phyloP scores from a whole-genome alignment of 768 basidiomycete species.

The Tulasnella sp. region DNA sequence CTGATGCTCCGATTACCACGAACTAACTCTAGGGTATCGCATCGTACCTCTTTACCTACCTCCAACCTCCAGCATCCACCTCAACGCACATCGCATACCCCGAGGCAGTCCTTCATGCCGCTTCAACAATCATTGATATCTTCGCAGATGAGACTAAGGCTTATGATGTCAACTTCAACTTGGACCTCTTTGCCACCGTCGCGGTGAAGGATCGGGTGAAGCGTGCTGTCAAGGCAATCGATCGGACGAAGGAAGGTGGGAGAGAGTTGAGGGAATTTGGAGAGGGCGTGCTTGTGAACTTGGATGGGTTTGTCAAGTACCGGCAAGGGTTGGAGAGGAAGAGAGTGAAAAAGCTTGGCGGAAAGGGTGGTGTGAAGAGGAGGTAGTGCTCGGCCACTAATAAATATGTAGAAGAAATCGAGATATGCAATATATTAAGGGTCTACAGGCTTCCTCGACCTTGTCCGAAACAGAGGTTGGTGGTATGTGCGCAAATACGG shows the following conservation, averaged over 20 bases:
- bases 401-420: too few relatives aligned
- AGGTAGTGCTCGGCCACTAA: too few relatives aligned
- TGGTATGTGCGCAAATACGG: too few relatives aligned
- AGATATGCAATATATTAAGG: too few relatives aligned
- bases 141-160: constrained; percentile 78
- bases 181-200: constrained; percentile 42
- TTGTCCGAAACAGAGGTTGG: too few relatives aligned
- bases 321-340: constrained; percentile 39
- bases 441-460: too few relatives aligned
- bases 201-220: constrained; percentile 50
- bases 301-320: constrained; percentile 68
- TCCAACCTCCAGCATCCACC: constrained; percentile 1
- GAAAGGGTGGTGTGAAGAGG: neutral
- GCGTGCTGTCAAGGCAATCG: constrained; percentile 52
- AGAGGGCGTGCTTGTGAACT: constrained; percentile 66
- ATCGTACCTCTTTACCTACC: constrained; percentile 50
- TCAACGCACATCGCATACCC: neutral
- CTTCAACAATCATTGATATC: constrained; percentile 81
- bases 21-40: constrained; percentile 42
- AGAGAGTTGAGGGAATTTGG: constrained; percentile 55
- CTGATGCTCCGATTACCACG: constrained; percentile 14
- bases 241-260: constrained; percentile 55
- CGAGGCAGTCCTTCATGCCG: constrained; percentile 65
- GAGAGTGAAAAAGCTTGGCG: neutral
- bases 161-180: constrained; percentile 68